A percentile compares a stretch with the other conserved stretches of the same genome.
Evolutionary conservation across 140 eudicot genomes (phyloP).

Genomic region (Cichorium intybus): DNA sequence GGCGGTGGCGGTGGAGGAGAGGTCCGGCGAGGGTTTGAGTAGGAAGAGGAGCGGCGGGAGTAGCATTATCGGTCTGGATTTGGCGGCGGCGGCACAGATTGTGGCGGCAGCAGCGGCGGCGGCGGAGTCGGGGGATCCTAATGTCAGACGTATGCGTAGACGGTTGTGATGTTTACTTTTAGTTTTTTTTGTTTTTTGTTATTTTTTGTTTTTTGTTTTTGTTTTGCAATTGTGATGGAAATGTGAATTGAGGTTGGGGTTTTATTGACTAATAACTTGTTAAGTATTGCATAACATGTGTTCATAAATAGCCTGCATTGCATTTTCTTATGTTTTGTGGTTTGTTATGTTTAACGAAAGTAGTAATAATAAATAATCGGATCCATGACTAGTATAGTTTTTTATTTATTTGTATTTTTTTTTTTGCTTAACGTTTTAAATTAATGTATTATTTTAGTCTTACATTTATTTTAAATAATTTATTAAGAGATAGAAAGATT

Average conservation of each 20-base stretch:
- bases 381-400: no score
- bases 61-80: conserved; percentile 64
- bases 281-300: conserved; percentile 27
- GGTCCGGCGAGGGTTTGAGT: conserved; percentile 35
- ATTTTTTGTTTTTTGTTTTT: not conserved
- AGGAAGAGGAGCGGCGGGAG: conserved; percentile 72
- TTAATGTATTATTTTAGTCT: no score
- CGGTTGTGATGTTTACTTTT: conserved; percentile 37
- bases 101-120: conserved; percentile 39
- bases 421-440: no score
- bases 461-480: no score
- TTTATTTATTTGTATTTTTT: no score
- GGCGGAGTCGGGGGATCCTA: conserved; percentile 55
- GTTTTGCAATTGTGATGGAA: conserved; percentile 16
- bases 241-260: conserved; percentile 14
- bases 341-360: not conserved
- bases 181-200: not conserved
- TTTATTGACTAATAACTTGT: conserved; percentile 14
- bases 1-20: conserved; percentile 60
- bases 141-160: conserved; percentile 59
- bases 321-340: not conserved
- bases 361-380: no score
- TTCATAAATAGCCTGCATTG: conserved; percentile 14
- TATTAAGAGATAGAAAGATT: no score
- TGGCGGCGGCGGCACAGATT: conserved; percentile 36